Evolutionary conservation across 495 filamentous ascomycete genomes (phyloP).

Genomic region (Podospora sp.): DNA sequence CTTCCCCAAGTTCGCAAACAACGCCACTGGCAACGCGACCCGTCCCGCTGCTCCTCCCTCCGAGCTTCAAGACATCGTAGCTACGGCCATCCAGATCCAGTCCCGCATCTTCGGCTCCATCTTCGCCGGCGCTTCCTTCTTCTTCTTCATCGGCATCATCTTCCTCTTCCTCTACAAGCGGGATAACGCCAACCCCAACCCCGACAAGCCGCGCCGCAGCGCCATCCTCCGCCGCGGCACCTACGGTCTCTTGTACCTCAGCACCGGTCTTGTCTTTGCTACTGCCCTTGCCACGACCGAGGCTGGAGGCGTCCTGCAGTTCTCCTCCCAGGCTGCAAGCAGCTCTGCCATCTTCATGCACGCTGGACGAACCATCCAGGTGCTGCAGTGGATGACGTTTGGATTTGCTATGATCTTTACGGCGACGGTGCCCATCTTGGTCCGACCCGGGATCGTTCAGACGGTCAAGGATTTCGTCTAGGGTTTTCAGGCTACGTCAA

Average conservation of each 20-base stretch:
- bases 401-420: conserved; percentile 34
- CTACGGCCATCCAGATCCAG: conserved; percentile 33
- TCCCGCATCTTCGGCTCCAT: conserved; percentile 28
- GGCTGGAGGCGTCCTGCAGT: conserved; percentile 28
- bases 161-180: conserved; percentile 27
- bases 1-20: conserved; percentile 16
- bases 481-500: no score
- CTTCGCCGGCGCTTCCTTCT: conserved; percentile 27
- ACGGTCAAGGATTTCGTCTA: neutral
- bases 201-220: conserved; percentile 21
- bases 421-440: conserved; percentile 28
- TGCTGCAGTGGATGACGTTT: conserved; percentile 40
- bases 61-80: conserved; percentile 27
- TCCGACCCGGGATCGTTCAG: conserved; percentile 8
- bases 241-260: conserved; percentile 28
- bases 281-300: conserved; percentile 33
- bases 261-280: conserved; percentile 28
- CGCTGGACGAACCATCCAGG: conserved; percentile 33
- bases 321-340: conserved; percentile 18
- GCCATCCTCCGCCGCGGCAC: conserved; percentile 30
- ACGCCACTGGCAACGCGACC: conserved; percentile 14
- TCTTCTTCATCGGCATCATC: conserved; percentile 39
- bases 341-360: conserved; percentile 27
- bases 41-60: neutral
- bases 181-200: conserved; percentile 20